phyloP scores from a whole-genome alignment of 2,329 filamentous ascomycete genomes.

The Torrubiellomyces zombiae region DNA sequence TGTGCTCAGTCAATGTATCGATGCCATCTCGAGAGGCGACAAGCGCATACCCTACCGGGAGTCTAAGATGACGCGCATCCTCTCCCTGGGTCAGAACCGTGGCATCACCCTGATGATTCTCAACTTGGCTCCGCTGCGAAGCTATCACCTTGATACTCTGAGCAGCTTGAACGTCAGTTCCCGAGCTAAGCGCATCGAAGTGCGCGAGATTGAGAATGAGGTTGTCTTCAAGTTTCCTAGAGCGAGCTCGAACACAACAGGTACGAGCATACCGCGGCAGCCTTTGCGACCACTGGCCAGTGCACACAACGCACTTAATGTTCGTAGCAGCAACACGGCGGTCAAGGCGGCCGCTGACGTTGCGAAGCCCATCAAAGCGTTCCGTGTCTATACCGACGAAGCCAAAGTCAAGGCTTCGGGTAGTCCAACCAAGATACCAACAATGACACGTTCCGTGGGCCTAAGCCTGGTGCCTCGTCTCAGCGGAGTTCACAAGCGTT shows the following conservation, averaged over 20 bases:
- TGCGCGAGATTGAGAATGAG: slow-evolving; percentile 90
- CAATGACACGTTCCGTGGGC: slow-evolving; percentile 16
- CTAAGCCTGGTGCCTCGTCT: slow-evolving; percentile 5
- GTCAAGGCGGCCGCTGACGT: slow-evolving; percentile 22
- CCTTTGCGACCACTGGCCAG: slow-evolving; percentile 64
- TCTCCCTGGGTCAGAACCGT: slow-evolving; percentile 86
- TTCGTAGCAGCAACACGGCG: slow-evolving; percentile 41
- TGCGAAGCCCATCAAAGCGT: slow-evolving; percentile 64
- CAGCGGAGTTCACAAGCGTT: slow-evolving; percentile 20
- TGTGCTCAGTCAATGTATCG: slow-evolving; percentile 85
- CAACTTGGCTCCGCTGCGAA: slow-evolving; percentile 78
- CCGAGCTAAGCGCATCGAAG: slow-evolving; percentile 87
- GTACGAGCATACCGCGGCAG: slow-evolving; percentile 44
- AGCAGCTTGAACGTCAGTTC: slow-evolving; percentile 93
- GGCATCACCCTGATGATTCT: slow-evolving; percentile 94
- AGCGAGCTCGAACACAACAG: slow-evolving; percentile 22
- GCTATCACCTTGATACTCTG: slow-evolving; percentile 84
- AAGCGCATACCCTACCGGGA: slow-evolving; percentile 81
- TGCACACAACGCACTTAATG: slow-evolving; percentile 61
- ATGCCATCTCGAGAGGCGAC: slow-evolving; percentile 66
- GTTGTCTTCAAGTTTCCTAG: slow-evolving; percentile 66
- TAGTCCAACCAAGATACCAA: slow-evolving; percentile 1
- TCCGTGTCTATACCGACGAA: slow-evolving; percentile 78
- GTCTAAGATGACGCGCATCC: slow-evolving; percentile 91
- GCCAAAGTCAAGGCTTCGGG: slow-evolving; percentile 38